Conservation (phyloP, 75 land plant species). For the Cupressus sempervirens region DNA sequence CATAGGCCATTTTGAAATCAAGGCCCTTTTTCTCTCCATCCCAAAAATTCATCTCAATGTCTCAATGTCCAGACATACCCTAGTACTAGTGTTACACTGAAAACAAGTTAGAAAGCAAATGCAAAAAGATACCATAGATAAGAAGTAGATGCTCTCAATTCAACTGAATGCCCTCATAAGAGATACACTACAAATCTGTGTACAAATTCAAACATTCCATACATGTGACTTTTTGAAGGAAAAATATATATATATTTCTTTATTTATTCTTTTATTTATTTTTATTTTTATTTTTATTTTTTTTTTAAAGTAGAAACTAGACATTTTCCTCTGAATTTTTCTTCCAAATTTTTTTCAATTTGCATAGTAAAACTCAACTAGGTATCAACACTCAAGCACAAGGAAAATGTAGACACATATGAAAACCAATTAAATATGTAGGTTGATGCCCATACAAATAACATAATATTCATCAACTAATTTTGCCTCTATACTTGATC, state of each 20-base stretch:
- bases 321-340: background rate
- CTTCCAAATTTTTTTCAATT: background rate
- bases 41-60: too few species aligned
- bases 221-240: background rate
- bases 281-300: too few species aligned
- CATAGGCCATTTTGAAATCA: too few species aligned
- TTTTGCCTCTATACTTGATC: background rate
- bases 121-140: too few species aligned
- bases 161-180: background rate
- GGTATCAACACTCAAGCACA: background rate
- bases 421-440: background rate
- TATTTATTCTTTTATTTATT: too few species aligned
- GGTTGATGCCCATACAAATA: background rate
- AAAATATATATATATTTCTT: too few species aligned
- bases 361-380: background rate
- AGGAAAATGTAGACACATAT: background rate
- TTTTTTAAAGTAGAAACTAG: too few species aligned
- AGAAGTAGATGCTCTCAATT: background rate
- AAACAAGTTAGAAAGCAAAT: too few species aligned
- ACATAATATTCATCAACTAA: background rate
- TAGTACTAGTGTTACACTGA: too few species aligned
- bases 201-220: background rate
- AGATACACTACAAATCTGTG: too few species aligned
- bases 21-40: too few species aligned
- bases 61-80: too few species aligned